Evolutionary conservation across 1,284 basidiomycete genomes (phyloP).

Genomic region (Grifola frondosa): DNA sequence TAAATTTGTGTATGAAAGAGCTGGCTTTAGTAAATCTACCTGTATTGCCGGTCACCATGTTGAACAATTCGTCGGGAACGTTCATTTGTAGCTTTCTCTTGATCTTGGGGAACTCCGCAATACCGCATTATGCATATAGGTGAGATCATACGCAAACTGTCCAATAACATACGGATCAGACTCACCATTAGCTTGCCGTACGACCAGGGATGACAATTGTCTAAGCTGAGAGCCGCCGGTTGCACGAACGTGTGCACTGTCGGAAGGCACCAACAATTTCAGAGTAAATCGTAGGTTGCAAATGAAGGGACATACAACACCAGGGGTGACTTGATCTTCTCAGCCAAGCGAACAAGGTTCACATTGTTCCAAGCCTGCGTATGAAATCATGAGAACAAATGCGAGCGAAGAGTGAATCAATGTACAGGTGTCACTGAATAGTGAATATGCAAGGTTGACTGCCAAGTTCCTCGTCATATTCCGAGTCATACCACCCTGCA

Average conservation of each 20-base stretch:
- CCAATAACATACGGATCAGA: conserved; percentile 1
- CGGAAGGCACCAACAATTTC: conserved; percentile 2
- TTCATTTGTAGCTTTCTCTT: conserved; percentile 78
- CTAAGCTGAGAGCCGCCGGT: conserved; percentile 86
- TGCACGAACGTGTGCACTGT: conserved; percentile 86
- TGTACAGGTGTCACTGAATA: conserved; percentile 87
- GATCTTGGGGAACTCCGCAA: conserved; percentile 78
- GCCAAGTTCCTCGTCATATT: conserved; percentile 78
- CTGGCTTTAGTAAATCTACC: conserved; percentile 45
- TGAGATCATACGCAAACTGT: not conserved
- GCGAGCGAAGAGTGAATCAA: conserved; percentile 4
- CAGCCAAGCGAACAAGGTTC: conserved; percentile 85
- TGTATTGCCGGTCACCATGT: conserved; percentile 89
- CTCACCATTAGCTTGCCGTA: conserved; percentile 86
- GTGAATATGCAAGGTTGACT: conserved; percentile 94
- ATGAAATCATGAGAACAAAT: not conserved
- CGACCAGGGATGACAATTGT: conserved; percentile 93
- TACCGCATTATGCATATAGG: conserved; percentile 87
- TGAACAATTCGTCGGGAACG: conserved; percentile 81
- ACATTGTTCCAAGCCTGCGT: conserved; percentile 90
- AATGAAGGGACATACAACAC: conserved; percentile 68
- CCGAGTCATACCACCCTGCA: conserved; percentile 82
- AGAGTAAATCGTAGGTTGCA: not conserved
- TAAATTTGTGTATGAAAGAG: not conserved
- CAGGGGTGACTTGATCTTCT: conserved; percentile 92